Evolutionary conservation across 129 eudicot species (phyloP).

Genomic region (Flaveria brownii): DNA sequence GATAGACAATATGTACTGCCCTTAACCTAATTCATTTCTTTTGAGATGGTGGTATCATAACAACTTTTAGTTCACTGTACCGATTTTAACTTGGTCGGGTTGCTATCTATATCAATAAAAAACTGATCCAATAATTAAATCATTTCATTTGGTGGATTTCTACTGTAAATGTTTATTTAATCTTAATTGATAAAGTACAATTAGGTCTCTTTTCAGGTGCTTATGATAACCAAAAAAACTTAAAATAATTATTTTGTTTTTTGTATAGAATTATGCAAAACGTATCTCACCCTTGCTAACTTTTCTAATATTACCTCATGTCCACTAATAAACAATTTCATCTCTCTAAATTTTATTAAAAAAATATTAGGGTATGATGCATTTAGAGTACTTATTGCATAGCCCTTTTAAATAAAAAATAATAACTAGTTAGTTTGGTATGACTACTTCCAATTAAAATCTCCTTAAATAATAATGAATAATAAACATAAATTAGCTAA

Average conservation of each 20-base stretch:
- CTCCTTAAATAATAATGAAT: background rate
- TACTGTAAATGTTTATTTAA: background rate
- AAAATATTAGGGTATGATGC: no score
- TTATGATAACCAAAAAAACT: constrained; percentile 9
- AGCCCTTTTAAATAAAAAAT: no score
- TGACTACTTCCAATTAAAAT: background rate
- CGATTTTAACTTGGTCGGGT: constrained; percentile 30
- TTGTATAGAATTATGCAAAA: no score
- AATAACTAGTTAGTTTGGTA: background rate
- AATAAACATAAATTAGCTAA: background rate
- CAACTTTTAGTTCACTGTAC: constrained; percentile 34
- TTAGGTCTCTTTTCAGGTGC: constrained; percentile 11
- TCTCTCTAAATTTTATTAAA: no score
- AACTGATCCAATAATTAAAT: constrained; percentile 25
- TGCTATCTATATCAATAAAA: background rate
- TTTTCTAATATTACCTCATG: no score
- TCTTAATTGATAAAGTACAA: constrained; percentile 15
- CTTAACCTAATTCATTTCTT: constrained; percentile 30
- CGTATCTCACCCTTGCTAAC: no score
- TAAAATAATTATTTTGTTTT: background rate
- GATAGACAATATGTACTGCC: constrained; percentile 19
- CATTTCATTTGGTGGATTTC: constrained; percentile 17
- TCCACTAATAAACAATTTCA: no score
- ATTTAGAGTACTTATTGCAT: no score
- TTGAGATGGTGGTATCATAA: constrained; percentile 33